These are phyloP conservation scores for Agrocybe praecox DNA, from an alignment of 768 basidiomycete species.

Conservation along the genomic window DNA sequence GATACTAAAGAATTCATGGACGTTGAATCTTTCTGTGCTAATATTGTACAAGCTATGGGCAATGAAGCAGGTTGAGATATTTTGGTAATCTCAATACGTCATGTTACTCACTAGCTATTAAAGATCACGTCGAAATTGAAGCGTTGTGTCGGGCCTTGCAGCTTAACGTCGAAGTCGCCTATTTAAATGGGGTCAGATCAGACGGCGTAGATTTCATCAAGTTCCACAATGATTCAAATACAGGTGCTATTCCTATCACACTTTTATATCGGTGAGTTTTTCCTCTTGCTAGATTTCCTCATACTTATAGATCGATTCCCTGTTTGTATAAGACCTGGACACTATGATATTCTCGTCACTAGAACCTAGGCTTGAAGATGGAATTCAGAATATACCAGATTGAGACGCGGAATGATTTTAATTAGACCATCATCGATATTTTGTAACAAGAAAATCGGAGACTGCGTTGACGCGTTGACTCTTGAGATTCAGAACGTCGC, in stretches of 20 bases:
- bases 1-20: conserved; percentile 62
- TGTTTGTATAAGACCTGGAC: conserved; percentile 64
- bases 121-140: conserved; percentile 82
- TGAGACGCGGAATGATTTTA: too few species aligned
- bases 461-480: too few species aligned
- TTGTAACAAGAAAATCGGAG: too few species aligned
- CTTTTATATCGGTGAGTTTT: conserved; percentile 69
- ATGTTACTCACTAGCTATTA: neutral
- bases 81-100: neutral
- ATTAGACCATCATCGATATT: too few species aligned
- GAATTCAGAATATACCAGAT: too few species aligned
- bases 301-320: neutral
- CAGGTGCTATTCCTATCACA: conserved; percentile 53
- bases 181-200: conserved; percentile 67
- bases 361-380: too few species aligned
- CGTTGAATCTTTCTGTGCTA: conserved; percentile 70
- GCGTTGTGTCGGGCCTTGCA: conserved; percentile 72
- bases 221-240: conserved; percentile 53
- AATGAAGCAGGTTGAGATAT: conserved; percentile 68
- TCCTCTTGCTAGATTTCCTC: conserved; percentile 1
- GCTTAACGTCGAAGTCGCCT: conserved; percentile 74
- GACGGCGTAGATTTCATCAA: conserved; percentile 69
- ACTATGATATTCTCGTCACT: conserved; percentile 74
- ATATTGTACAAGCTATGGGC: conserved; percentile 75
- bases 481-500: too few species aligned